phyloP scores from a whole-genome alignment of 2,329 filamentous ascomycete species.

The Emericellopsis atlantica region DNA sequence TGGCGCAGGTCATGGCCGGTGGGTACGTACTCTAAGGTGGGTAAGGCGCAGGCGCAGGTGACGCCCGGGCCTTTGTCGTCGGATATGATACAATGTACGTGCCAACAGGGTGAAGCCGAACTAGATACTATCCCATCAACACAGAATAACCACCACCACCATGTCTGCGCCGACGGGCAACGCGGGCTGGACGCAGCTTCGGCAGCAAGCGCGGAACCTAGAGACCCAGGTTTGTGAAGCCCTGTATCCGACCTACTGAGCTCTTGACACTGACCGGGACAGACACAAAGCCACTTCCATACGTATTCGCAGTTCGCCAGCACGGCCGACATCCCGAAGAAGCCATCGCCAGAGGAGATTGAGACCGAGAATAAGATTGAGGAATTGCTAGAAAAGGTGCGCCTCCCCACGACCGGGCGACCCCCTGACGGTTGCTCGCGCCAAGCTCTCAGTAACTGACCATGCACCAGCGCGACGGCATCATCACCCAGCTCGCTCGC shows the following conservation, averaged over 20 bases:
- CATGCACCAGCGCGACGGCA: constrained; percentile 55
- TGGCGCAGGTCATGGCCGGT: neutral
- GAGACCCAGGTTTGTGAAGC: constrained; percentile 65
- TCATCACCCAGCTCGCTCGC: constrained; percentile 71
- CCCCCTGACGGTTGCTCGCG: too few species aligned
- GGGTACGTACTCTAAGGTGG: too few species aligned
- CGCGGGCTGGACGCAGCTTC: constrained; percentile 81
- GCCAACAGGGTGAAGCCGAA: neutral
- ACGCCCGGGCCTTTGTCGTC: too few species aligned
- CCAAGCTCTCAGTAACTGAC: constrained; percentile 4
- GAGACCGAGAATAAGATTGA: constrained; percentile 70
- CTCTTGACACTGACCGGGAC: neutral
- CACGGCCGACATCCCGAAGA: constrained; percentile 63
- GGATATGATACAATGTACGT: too few species aligned
- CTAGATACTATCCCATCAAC: neutral
- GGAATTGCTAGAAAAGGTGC: constrained; percentile 72
- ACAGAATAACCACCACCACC: neutral
- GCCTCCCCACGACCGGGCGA: neutral
- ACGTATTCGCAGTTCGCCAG: constrained; percentile 86
- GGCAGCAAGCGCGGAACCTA: constrained; percentile 78
- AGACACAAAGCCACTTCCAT: constrained; percentile 79
- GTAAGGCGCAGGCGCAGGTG: too few species aligned
- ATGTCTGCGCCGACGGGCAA: constrained; percentile 43
- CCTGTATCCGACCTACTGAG: neutral
- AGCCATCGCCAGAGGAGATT: constrained; percentile 75